Conservation (phyloP, 208 protist genomes). For the Wallacemonas rigidus region DNA sequence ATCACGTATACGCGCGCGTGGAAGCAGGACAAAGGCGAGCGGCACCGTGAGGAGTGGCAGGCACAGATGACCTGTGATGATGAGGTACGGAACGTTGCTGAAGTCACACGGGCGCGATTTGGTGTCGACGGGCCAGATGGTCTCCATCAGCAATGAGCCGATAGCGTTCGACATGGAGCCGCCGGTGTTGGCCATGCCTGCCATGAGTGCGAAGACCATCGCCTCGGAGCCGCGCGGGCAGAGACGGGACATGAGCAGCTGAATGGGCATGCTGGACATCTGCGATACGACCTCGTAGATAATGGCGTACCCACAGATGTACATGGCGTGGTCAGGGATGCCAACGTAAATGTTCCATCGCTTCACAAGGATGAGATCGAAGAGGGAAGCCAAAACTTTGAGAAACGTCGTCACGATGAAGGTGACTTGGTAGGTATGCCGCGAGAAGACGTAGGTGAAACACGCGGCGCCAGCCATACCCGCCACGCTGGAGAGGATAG, state of each 20-base stretch:
- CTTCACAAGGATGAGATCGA: conserved; percentile 41
- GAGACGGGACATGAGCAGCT: conserved; percentile 80
- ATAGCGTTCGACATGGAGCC: conserved; percentile 39
- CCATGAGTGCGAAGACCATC: conserved; percentile 81
- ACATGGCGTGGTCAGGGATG: conserved; percentile 38
- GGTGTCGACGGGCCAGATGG: conserved; percentile 45
- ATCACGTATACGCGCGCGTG: conserved; percentile 48
- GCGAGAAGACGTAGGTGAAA: conserved; percentile 38
- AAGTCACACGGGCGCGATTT: conserved; percentile 63
- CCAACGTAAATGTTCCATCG: conserved; percentile 37
- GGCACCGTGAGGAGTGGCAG: conserved; percentile 55
- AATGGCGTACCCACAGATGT: conserved; percentile 54
- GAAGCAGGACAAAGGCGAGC: conserved; percentile 54
- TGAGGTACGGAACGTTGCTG: conserved; percentile 52
- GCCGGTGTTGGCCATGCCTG: conserved; percentile 74
- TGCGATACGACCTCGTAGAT: conserved; percentile 35
- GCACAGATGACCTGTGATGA: conserved; percentile 58
- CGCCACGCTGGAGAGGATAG: conserved; percentile 27
- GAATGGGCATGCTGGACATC: conserved; percentile 51
- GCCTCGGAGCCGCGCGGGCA: conserved; percentile 78
- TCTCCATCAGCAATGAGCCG: conserved; percentile 60
- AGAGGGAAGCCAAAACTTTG: conserved; percentile 31
- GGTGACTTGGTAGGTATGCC: conserved; percentile 27
- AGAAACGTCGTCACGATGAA: conserved; percentile 30
- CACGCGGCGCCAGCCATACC: conserved; percentile 24